Evolutionary conservation across 129 eudicot species (phyloP).

Genomic region (carrot (Daucus carota)): DH1_v3.0 NC_030386.2:7586001-7586500

Average conservation of each 20-base stretch:
- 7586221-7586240: constrained; percentile 11
- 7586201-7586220: constrained; percentile 6
- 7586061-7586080: constrained; percentile 77
- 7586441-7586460: background rate
- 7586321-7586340: background rate
- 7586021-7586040: constrained; percentile 70
- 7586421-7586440: background rate
- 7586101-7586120: constrained; percentile 28
- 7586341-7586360: background rate
- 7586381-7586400: background rate
- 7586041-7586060: constrained; percentile 83
- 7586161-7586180: constrained; percentile 81
- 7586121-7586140: constrained; percentile 84
- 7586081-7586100: constrained; percentile 28
- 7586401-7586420: background rate
- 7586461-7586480: constrained; percentile 13
- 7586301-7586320: background rate
- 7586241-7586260: background rate
- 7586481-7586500: constrained; percentile 73
- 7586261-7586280: background rate
- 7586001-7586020: constrained; percentile 75
- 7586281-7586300: too few relatives aligned
- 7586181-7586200: background rate
- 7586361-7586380: background rate
- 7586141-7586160: constrained; percentile 83